Conservation (phyloP, 352 stramenopile genomes). For the Phytophthora tubulina region DNA sequence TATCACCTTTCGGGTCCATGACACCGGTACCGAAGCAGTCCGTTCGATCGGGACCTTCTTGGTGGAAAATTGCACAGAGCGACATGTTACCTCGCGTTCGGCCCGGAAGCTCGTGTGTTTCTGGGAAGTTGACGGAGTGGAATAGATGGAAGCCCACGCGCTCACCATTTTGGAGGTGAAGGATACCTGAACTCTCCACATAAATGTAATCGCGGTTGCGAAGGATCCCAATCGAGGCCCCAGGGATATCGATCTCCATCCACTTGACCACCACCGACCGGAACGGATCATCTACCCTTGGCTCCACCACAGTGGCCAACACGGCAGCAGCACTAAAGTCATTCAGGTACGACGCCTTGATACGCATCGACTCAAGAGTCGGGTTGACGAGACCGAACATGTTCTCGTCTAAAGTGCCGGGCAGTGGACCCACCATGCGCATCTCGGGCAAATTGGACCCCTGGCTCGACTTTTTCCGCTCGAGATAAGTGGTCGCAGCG, state of each 20-base stretch:
- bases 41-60: conserved; percentile 19
- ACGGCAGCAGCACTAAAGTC: conserved; percentile 49
- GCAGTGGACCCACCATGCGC: conserved; percentile 39
- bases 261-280: conserved; percentile 46
- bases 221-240: conserved; percentile 24
- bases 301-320: conserved; percentile 49
- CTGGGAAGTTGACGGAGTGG: conserved; percentile 30
- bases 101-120: conserved; percentile 27
- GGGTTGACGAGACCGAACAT: conserved; percentile 52
- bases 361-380: conserved; percentile 40
- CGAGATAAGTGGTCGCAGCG: conserved; percentile 20
- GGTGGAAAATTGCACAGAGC: conserved; percentile 49
- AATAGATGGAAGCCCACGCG: conserved; percentile 33
- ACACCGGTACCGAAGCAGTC: conserved; percentile 27
- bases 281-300: conserved; percentile 54
- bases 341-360: conserved; percentile 39
- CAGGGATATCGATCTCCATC: conserved; percentile 41
- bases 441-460: conserved; percentile 30
- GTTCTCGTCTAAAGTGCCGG: conserved; percentile 43
- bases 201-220: conserved; percentile 34
- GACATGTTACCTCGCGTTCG: conserved; percentile 52
- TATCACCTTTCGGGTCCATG: conserved; percentile 36
- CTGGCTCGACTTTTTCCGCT: conserved; percentile 28
- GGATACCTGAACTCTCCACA: conserved; percentile 24
- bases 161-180: conserved; percentile 23